Evolutionary conservation across 2,329 filamentous ascomycete species (phyloP), one percentile per base, ranked within the genome.

Genomic region (Neophaeococcomyces mojaviensis): DNA sequence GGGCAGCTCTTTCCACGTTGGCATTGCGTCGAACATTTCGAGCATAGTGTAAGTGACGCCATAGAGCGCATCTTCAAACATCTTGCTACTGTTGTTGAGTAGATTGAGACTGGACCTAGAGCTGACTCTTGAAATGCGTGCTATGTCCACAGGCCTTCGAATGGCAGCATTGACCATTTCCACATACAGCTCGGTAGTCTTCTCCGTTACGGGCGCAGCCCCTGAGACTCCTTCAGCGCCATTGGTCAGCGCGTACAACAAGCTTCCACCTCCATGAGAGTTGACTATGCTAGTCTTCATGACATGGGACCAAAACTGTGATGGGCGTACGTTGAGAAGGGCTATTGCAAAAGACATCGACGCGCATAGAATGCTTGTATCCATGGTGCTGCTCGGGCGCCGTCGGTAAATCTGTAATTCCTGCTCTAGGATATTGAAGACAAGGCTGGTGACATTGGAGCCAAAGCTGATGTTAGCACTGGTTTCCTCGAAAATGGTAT

Each of bases 271-370:
- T 8, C 86, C 82, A 54, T 88, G 82, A 4, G 81, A 78, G 55
- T 85, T 84, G 37, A 98, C 72, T 15, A 98, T 70, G 51, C 82
- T 80, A 62, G 87, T 94, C 47, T 87, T 81, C 3, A 83, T 80
- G 57, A 98, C 76, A 61, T 90, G 86, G 3, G 90, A 88, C 89
- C 92, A 97, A 4, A 95, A 81, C 49, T 89, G 77, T 47, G 84
- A 85, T 0, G 92, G 90, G 42, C 84, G 79, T n/a, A 84, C 56
- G 8, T 76, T 73, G 20, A 92, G 65, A 15, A 94, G 69, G 2
- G 83, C 79, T 55, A 84, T 77, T 31, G 94, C 69, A 58, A 97
- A 96, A 44, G 88, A 82, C 18, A 89, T 67, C 61, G 88, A 94
- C 19, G 85, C 79, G 39, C 89, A 75, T 2, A 82, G 73, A 22